phyloP scores from a whole-genome alignment of 352 stramenopile genomes.

The Globisporangium uncinulatum region DNA sequence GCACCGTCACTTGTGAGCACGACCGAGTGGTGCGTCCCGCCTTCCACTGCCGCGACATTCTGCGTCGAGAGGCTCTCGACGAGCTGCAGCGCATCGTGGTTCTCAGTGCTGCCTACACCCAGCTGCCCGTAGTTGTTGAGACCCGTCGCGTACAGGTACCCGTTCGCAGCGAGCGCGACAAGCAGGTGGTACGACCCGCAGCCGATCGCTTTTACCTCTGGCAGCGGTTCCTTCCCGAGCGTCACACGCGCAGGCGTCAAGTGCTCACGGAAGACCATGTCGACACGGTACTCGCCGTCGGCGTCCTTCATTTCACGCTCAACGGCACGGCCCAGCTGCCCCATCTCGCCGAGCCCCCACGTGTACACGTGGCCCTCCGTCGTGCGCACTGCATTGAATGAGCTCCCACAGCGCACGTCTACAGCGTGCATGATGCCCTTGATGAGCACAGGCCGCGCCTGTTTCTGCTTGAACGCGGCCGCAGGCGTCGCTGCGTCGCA shows the following conservation, averaged over 20 bases:
- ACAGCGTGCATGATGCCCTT: slow-evolving; percentile 54
- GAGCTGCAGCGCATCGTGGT: slow-evolving; percentile 59
- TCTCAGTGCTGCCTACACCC: slow-evolving; percentile 86
- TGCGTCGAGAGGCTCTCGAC: slow-evolving; percentile 63
- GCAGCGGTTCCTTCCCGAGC: slow-evolving; percentile 41
- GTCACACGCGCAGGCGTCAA: slow-evolving; percentile 69
- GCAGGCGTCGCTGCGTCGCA: slow-evolving; percentile 65
- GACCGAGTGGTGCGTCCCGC: slow-evolving; percentile 90
- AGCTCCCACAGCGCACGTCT: slow-evolving; percentile 77
- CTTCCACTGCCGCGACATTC: slow-evolving; percentile 77
- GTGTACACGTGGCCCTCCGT: slow-evolving; percentile 87
- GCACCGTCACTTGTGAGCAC: slow-evolving; percentile 85
- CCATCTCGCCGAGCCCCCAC: slow-evolving; percentile 90
- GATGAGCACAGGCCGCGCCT: slow-evolving; percentile 55
- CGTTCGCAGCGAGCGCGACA: slow-evolving; percentile 51
- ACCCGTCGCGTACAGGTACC: slow-evolving; percentile 89
- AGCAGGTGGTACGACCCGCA: slow-evolving; percentile 88
- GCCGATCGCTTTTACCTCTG: slow-evolving; percentile 73
- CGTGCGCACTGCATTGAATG: slow-evolving; percentile 83
- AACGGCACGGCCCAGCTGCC: slow-evolving; percentile 73
- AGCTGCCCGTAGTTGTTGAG: slow-evolving; percentile 98
- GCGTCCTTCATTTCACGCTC: slow-evolving; percentile 59
- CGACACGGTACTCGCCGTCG: slow-evolving; percentile 62
- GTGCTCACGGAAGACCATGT: slow-evolving; percentile 77
- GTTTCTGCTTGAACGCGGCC: slow-evolving; percentile 79